phyloP scores from a whole-genome alignment of 73 alveolate species.

The Uronychia setigera region DNA sequence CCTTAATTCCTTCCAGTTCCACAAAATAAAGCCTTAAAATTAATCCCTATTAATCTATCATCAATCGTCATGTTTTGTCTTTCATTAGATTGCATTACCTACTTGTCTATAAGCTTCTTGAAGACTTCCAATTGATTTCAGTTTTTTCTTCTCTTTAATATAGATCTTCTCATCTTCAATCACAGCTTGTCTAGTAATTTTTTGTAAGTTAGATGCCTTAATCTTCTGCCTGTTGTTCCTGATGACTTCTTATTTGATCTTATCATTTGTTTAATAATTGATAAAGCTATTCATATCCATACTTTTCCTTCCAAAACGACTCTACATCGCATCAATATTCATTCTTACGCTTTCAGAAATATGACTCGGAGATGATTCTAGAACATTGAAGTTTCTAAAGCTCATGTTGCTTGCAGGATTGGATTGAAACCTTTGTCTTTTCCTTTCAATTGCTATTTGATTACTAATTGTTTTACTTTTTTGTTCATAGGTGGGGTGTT shows the following conservation, averaged over 20 bases:
- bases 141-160: neutral
- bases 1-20: no score
- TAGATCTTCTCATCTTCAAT: neutral
- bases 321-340: neutral
- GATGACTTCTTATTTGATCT: neutral
- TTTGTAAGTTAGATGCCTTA: neutral
- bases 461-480: neutral
- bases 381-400: neutral
- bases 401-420: slow-evolving; percentile 1
- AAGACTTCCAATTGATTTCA: no score
- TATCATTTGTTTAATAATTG: neutral
- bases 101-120: no score
- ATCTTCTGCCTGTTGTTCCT: neutral
- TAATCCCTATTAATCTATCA: no score
- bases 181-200: neutral
- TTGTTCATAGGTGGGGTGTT: no score
- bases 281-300: neutral
- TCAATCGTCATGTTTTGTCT: no score
- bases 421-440: neutral
- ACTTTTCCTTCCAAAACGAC: neutral
- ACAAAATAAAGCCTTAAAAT: no score
- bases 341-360: neutral
- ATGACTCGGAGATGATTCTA: neutral
- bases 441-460: neutral
- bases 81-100: no score